phyloP scores from a whole-genome alignment of 768 basidiomycete genomes.

The Psilocybe azurescens region DNA sequence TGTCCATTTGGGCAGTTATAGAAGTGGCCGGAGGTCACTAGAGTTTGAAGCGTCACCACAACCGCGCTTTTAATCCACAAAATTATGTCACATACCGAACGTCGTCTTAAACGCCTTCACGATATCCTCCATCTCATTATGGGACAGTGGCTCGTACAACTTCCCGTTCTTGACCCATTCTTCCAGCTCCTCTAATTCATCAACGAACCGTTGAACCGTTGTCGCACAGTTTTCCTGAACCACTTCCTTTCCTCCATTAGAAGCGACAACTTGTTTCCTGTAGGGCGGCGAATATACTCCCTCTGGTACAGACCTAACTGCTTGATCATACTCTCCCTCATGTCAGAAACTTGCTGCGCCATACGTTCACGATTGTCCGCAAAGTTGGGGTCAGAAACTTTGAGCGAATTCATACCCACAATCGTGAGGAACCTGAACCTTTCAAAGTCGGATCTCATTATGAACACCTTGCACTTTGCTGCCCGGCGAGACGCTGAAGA shows the following conservation, averaged over 20 bases:
- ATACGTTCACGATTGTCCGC: constrained; percentile 9
- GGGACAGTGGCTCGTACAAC: constrained; percentile 56
- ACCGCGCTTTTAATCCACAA: neutral
- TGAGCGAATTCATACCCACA: neutral
- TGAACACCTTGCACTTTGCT: constrained; percentile 47
- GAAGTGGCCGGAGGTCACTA: constrained; percentile 47
- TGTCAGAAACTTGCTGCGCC: neutral
- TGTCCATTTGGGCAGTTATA: constrained; percentile 66
- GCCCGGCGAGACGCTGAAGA: constrained; percentile 61
- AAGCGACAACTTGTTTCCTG: neutral
- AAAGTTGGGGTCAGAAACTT: constrained; percentile 18
- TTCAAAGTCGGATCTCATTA: constrained; percentile 52
- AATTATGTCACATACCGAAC: constrained; percentile 19
- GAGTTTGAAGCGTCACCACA: neutral
- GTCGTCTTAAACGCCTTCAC: constrained; percentile 56
- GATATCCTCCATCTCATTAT: constrained; percentile 55
- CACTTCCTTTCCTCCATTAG: constrained; percentile 39
- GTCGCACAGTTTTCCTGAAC: constrained; percentile 48
- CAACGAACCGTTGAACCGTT: constrained; percentile 41
- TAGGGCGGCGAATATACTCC: constrained; percentile 11
- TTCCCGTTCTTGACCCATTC: constrained; percentile 41
- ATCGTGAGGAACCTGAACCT: constrained; percentile 43
- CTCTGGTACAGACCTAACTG: constrained; percentile 9
- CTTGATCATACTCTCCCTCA: neutral
- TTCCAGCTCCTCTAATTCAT: constrained; percentile 51